Base-by-base conservation (phyloP, 2,329 filamentous ascomycete genomes). In the Calonectria hawksworthii region DNA sequence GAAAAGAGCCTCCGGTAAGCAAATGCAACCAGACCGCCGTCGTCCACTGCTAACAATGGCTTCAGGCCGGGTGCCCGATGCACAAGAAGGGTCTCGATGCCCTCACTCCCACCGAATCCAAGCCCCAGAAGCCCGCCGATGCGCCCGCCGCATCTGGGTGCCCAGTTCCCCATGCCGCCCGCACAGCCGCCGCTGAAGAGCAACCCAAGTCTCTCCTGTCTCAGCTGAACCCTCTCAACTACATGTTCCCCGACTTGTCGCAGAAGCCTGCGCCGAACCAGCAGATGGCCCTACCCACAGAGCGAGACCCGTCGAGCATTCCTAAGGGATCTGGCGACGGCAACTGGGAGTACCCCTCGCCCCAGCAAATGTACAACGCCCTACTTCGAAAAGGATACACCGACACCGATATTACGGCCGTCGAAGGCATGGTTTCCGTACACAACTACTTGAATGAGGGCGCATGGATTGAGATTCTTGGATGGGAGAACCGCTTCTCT, bases 351-450 rank as follows among this genome's bases (percentile, higher is more conserved):
- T 99, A 99, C 83, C 97, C 97, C 0, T 98, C 96, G 0, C 96
- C 97, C 0, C 97, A 99, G 87, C 97, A 99, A 86, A 99, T 99
- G 97, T 99, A 99, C 89, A 99, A 99, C 83, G 97, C 97, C 10
- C 94, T 99, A 86, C 88, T 99, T 75, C 94, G 97, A 77, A 99
- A 99, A 86, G 97, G 97, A 73, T 97, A 98, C 86, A 96, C 94
- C 0, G 96, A 99, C 84, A 99, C 97, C 0, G 96, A 98, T 71
- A 92, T 95, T 70, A 97, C 96, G 26, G 96, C 96, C 4, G 96
- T 99, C 18, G 96, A 98, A 86, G 93, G 94, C 82, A 99, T 99
- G 97, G 97, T 99, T 8, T 94, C 95, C 0, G 95, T 99, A 14
- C 97, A 99, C 89, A 99, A 99, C 86, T 99, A 98, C 82, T 86